These are phyloP conservation scores for Fusarium succisae DNA, from an alignment of 2,329 filamentous ascomycete genomes.

Conservation along the genomic window DNA sequence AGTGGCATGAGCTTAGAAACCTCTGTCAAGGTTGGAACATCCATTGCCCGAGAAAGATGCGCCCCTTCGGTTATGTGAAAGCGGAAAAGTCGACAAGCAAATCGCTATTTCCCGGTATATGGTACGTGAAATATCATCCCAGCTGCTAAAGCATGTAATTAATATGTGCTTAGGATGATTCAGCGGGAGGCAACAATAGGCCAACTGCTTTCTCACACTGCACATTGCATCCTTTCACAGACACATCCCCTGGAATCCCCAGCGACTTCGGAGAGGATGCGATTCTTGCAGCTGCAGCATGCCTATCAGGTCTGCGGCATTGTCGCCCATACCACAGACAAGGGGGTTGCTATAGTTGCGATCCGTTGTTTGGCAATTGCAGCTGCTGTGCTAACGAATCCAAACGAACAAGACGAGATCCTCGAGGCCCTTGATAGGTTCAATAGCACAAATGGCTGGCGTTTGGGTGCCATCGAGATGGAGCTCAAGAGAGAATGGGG, in stretches of 20 bases:
- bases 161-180: constrained; percentile 69
- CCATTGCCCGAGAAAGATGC: constrained; percentile 84
- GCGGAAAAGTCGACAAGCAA: constrained; percentile 72
- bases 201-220: constrained; percentile 88
- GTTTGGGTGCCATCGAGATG: constrained; percentile 74
- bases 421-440: constrained; percentile 80
- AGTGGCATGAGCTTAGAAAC: constrained; percentile 84
- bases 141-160: background rate
- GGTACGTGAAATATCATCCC: constrained; percentile 59
- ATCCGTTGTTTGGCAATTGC: constrained; percentile 83
- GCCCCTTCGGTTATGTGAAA: constrained; percentile 81
- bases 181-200: constrained; percentile 84
- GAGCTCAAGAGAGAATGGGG: constrained; percentile 83
- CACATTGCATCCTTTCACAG: constrained; percentile 82
- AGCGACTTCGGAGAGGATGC: constrained; percentile 72
- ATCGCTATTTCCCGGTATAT: constrained; percentile 87
- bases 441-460: constrained; percentile 80
- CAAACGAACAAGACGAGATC: constrained; percentile 82
- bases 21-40: constrained; percentile 86
- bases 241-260: constrained; percentile 75
- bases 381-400: constrained; percentile 74
- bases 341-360: constrained; percentile 80
- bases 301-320: constrained; percentile 91
- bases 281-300: constrained; percentile 74
- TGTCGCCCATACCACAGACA: constrained; percentile 83